Percentiles rank a stretch among this genome's conserved stretches.
phyloP scores from a whole-genome alignment of 1,284 basidiomycete species.

The Pseudomicrostroma phylloplanum region DNA sequence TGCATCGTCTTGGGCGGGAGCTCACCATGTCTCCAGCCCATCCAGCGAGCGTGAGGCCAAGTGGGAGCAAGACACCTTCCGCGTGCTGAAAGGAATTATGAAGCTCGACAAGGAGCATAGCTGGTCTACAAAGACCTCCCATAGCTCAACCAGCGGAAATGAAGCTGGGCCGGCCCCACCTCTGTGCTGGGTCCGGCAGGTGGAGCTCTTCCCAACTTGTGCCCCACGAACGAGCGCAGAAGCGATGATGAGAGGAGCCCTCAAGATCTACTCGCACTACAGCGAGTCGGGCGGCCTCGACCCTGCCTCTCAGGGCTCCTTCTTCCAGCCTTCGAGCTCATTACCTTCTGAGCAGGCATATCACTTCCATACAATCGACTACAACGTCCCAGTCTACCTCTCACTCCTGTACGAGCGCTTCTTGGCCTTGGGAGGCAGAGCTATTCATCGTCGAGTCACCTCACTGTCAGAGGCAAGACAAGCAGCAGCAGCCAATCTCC shows the following conservation, averaged over 20 bases:
- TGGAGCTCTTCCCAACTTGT: not conserved
- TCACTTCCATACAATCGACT: constrained; percentile 31
- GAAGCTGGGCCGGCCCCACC: constrained; percentile 13
- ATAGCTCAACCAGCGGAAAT: not conserved
- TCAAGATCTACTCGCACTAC: not conserved
- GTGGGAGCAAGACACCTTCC: constrained; percentile 1
- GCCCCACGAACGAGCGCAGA: not conserved
- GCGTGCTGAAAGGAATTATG: constrained; percentile 13
- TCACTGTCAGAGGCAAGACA: constrained; percentile 9
- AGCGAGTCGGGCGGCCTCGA: not conserved
- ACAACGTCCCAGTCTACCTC: constrained; percentile 38
- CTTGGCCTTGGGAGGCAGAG: constrained; percentile 25
- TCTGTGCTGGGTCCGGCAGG: constrained; percentile 26
- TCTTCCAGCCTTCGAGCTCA: not conserved
- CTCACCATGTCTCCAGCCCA: constrained; percentile 17
- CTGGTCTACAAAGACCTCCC: constrained; percentile 18
- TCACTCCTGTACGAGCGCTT: constrained; percentile 24
- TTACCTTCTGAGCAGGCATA: not conserved
- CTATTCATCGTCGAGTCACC: constrained; percentile 15
- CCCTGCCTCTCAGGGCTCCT: not conserved
- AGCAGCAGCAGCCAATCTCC: not conserved
- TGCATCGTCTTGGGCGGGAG: constrained; percentile 16
- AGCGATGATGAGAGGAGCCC: not conserved
- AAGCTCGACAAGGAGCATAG: constrained; percentile 10
- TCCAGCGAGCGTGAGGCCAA: constrained; percentile 3